Percentiles rank a stretch among this genome's conserved stretches.
phyloP scores from a whole-genome alignment of 371 early-diverging fungal species.

The Apophysomyces ossiformis region DNA sequence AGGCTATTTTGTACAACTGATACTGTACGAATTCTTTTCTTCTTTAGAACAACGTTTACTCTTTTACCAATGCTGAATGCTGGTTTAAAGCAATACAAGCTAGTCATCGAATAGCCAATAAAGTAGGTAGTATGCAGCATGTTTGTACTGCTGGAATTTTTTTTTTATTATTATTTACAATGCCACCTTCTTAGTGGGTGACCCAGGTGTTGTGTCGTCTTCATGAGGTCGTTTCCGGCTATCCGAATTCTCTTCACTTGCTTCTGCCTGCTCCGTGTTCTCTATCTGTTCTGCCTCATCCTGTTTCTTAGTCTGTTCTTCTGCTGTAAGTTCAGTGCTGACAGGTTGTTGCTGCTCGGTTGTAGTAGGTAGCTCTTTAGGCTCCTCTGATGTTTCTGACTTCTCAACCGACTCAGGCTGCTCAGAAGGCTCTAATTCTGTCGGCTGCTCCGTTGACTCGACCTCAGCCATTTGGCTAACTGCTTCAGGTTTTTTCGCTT shows the following conservation, averaged over 20 bases:
- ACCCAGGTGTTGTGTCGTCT: not conserved
- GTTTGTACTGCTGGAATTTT: not conserved
- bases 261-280: not conserved
- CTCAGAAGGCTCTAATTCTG: not conserved
- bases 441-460: not conserved
- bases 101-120: no score
- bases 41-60: no score
- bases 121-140: not conserved
- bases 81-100: no score
- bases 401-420: not conserved
- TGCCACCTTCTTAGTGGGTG: constrained; percentile 9
- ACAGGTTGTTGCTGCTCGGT: not conserved
- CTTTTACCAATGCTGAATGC: no score
- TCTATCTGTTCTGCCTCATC: not conserved
- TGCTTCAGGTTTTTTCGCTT: not conserved
- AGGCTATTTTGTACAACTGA: no score
- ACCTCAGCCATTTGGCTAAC: not conserved
- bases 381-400: not conserved
- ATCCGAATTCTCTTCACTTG: not conserved
- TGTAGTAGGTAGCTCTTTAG: not conserved
- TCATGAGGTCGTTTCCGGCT: constrained; percentile 2
- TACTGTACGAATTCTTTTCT: no score
- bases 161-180: constrained; percentile 4
- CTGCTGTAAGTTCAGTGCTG: not conserved
- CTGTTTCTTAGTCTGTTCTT: not conserved